Evolutionary conservation across 108 stramenopile species (phyloP), one percentile per base, ranked within the genome.

Genomic region (Craspedostauros australis): DNA sequence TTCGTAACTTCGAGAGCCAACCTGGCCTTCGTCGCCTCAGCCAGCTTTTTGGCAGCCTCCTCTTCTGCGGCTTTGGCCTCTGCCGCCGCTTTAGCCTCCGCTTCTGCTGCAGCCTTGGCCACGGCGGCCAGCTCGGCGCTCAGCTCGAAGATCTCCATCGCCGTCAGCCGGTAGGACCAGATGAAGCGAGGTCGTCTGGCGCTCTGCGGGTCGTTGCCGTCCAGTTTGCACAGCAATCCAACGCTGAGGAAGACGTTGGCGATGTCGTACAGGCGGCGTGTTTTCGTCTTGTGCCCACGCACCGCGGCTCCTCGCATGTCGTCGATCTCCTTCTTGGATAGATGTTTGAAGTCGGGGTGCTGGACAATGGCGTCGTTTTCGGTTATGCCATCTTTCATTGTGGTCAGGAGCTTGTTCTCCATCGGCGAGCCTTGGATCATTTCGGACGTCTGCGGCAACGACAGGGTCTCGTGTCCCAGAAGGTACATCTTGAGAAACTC

Each of bases 241-340:
- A 95, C 62, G 23, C 70, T 64, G 2, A 69, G 46, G 43, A 95
- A 72, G n/a, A 95, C 96, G 62, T 96, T 95, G 32, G 94, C 96
- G 74, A 96, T 93, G 54, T 96, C 96, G 57, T 96, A 96, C 60
- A 96, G 76, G n/a, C 96, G 82, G 15, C 96, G 77, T 42, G 93
- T 89, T 57, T 89, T 91, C 28, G 96, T 96, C 60, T 96, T 96
- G 68, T 89, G 71, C 11, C 71, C 82, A 40, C 61, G 47, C 11
- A 55, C 54, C 0, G 70, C 74, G 6, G 69, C 77, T 7, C 51
- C 62, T 36, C 57, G 48, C 11, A 43, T 46, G 34, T 59, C 56
- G 4, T 60, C 51, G 16, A 28, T 49, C n/a, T 54, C 62, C n/a
- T 65, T 65, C 19, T 63, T 47, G n/a, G n/a, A n/a, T n/a, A n/a